Evolutionary conservation across 192 early-diverging fungal genomes (phyloP).

Genomic region (Powellomyces hirtus): DNA sequence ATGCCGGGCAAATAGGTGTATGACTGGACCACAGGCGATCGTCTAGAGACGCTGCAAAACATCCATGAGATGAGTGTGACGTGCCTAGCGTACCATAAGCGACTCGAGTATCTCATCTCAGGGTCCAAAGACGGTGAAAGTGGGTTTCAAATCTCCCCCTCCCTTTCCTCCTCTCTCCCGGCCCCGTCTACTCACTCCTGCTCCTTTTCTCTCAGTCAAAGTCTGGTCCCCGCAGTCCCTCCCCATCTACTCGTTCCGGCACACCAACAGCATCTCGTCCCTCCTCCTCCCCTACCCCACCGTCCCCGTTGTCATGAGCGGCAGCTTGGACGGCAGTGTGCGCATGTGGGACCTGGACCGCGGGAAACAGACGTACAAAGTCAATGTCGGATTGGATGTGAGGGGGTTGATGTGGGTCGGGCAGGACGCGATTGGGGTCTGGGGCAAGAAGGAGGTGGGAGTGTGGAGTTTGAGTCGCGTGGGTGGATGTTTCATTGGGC

Average conservation of each 20-base stretch:
- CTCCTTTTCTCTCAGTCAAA: constrained; percentile 39
- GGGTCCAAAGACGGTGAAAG: constrained; percentile 48
- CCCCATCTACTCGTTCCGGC: constrained; percentile 39
- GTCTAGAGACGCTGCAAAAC: constrained; percentile 34
- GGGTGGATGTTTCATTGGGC: constrained; percentile 4
- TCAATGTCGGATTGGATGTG: neutral
- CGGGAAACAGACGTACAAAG: constrained; percentile 10
- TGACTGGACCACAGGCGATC: constrained; percentile 39
- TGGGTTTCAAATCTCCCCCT: constrained; percentile 9
- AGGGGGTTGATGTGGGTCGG: constrained; percentile 11
- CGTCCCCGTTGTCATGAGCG: constrained; percentile 32
- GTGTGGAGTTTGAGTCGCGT: constrained; percentile 4
- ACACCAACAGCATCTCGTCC: constrained; percentile 41
- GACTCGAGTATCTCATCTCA: constrained; percentile 44
- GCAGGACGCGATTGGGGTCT: neutral
- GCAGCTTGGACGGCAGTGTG: constrained; percentile 38
- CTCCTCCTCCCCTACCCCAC: constrained; percentile 23
- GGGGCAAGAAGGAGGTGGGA: constrained; percentile 10
- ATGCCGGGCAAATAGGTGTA: constrained; percentile 35
- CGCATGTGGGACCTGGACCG: constrained; percentile 52
- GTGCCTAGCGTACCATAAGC: constrained; percentile 33
- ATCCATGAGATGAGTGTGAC: constrained; percentile 49
- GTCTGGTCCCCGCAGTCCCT: constrained; percentile 42
- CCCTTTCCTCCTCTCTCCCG: neutral
- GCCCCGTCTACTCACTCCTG: neutral